Percentiles rank a stretch among this genome's conserved stretches.
Evolutionary conservation across 2,329 filamentous ascomycete genomes (phyloP).

Genomic region (Simplicillium sp.): DNA sequence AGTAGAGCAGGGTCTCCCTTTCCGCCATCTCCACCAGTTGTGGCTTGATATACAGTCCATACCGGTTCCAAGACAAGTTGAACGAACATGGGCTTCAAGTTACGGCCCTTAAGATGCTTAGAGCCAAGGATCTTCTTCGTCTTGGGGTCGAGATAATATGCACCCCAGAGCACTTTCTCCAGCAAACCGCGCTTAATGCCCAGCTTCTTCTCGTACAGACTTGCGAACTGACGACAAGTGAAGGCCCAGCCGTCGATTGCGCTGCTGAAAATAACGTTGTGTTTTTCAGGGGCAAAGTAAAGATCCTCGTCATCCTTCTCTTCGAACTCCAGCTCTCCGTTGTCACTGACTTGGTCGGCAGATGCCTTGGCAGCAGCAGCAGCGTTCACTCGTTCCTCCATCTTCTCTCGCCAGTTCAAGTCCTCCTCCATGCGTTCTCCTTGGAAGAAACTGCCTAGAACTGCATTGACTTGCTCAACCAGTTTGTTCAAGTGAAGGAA

Average conservation of each 20-base stretch:
- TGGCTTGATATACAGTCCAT: conserved; percentile 92
- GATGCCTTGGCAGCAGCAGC: conserved; percentile 50
- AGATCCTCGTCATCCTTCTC: conserved; percentile 94
- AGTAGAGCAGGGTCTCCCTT: conserved; percentile 75
- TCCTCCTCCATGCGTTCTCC: conserved; percentile 98
- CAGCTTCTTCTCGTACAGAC: conserved; percentile 90
- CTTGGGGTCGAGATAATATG: conserved; percentile 93
- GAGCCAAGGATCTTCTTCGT: conserved; percentile 84
- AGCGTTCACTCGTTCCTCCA: conserved; percentile 76
- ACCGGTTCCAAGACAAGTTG: conserved; percentile 92
- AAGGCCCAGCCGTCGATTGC: conserved; percentile 99
- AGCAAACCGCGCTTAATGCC: conserved; percentile 82
- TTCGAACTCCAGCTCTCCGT: conserved; percentile 64
- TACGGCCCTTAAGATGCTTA: conserved; percentile 87
- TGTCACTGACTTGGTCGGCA: conserved; percentile 39
- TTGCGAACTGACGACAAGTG: conserved; percentile 87
- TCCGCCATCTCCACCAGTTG: conserved; percentile 69
- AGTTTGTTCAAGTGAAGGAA: conserved; percentile 83
- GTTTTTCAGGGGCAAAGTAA: conserved; percentile 96
- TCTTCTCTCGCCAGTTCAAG: conserved; percentile 84
- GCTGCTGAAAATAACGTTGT: conserved; percentile 98
- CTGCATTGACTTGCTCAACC: conserved; percentile 92
- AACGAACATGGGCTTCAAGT: conserved; percentile 94
- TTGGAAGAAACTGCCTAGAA: conserved; percentile 95
- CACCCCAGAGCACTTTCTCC: conserved; percentile 94